These are phyloP conservation scores for Colletotrichum tabaci DNA, from an alignment of 2,329 filamentous ascomycete species.

Conservation along the genomic window DNA sequence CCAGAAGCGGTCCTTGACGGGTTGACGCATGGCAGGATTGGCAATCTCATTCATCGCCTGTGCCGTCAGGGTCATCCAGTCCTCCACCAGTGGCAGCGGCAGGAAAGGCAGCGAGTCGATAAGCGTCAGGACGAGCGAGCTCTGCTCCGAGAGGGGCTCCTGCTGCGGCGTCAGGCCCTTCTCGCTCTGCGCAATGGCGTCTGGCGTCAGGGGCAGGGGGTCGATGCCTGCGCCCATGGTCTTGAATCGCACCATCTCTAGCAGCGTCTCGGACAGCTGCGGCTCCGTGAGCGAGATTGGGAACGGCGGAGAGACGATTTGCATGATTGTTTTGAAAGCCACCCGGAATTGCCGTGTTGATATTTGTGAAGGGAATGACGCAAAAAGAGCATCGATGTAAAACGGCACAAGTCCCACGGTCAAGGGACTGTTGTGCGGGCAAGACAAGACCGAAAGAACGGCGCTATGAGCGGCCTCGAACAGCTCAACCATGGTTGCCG, in stretches of 20 bases:
- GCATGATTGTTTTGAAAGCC: constrained; percentile 88
- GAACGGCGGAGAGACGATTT: constrained; percentile 85
- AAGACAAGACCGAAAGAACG: constrained; percentile 83
- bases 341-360: constrained; percentile 89
- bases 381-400: constrained; percentile 86
- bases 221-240: constrained; percentile 66
- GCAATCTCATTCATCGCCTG: constrained; percentile 75
- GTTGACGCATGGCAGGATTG: constrained; percentile 73
- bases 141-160: constrained; percentile 79
- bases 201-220: constrained; percentile 57
- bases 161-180: constrained; percentile 45
- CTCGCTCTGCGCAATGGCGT: constrained; percentile 50
- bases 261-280: constrained; percentile 82
- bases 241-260: constrained; percentile 83
- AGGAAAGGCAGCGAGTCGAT: constrained; percentile 85
- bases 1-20: constrained; percentile 82
- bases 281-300: constrained; percentile 81
- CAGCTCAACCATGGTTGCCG: constrained; percentile 68
- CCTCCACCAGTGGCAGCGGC: constrained; percentile 77
- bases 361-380: constrained; percentile 83
- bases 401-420: constrained; percentile 82
- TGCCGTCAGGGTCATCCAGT: constrained; percentile 84
- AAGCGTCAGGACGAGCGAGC: constrained; percentile 81
- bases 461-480: constrained; percentile 92
- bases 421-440: constrained; percentile 81